Evolutionary conservation across 2,329 filamentous ascomycete genomes (phyloP).

Genomic region (Arthrinium phaeospermum): DNA sequence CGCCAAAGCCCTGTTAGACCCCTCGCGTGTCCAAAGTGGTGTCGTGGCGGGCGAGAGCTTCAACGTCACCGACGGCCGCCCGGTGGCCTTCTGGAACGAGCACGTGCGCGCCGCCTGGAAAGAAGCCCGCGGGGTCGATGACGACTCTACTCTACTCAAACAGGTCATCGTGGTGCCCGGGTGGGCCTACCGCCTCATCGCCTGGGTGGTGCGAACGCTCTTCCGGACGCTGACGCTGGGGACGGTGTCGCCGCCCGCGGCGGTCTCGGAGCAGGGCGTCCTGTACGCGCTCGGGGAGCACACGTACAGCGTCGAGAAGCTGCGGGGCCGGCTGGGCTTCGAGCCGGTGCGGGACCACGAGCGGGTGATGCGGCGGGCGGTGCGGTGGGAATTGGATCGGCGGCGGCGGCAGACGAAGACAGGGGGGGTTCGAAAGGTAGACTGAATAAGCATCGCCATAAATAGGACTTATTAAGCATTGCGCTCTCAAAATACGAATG

Average conservation of each 20-base stretch:
- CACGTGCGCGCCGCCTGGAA: slow-evolving; percentile 35
- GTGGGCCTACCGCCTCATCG: slow-evolving; percentile 32
- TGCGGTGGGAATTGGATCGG: slow-evolving; percentile 25
- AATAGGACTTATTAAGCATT: no score
- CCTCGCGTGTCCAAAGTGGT: not conserved
- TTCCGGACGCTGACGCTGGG: slow-evolving; percentile 35
- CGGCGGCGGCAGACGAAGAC: not conserved
- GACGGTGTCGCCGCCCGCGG: slow-evolving; percentile 30
- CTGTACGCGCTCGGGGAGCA: slow-evolving; percentile 31
- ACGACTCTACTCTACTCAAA: slow-evolving; percentile 10
- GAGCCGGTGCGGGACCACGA: slow-evolving; percentile 26
- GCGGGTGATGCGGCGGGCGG: slow-evolving; percentile 25
- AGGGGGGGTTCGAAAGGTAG: not conserved
- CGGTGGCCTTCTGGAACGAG: slow-evolving; percentile 38
- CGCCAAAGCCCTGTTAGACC: slow-evolving; percentile 35
- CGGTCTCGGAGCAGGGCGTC: slow-evolving; percentile 30
- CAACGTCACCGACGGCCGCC: slow-evolving; percentile 42
- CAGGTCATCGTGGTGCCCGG: slow-evolving; percentile 29
- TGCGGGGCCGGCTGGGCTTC: slow-evolving; percentile 27
- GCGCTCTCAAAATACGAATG: not conserved
- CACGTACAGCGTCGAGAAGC: slow-evolving; percentile 29
- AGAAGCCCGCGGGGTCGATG: slow-evolving; percentile 26
- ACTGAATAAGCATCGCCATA: not conserved
- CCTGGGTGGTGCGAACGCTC: slow-evolving; percentile 29
- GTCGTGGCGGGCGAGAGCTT: slow-evolving; percentile 42